These are phyloP conservation scores for Moricandia arvensis DNA, from an alignment of 345 rosid species.

Conservation along the genomic window DNA sequence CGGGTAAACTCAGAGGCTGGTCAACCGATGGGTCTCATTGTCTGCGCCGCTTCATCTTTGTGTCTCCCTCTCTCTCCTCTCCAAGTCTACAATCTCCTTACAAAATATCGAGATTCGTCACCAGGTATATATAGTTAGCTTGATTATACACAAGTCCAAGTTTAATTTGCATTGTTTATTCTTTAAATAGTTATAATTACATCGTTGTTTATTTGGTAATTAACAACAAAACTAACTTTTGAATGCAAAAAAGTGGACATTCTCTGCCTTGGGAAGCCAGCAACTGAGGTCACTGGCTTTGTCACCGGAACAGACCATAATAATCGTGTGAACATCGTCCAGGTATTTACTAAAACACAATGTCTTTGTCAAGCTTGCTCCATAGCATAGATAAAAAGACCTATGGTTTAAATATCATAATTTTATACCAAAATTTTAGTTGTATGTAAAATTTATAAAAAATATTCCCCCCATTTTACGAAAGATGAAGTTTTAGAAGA, in stretches of 20 bases:
- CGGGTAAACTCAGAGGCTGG: constrained; percentile 46
- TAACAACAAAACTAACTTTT: constrained; percentile 3
- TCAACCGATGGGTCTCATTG: constrained; percentile 53
- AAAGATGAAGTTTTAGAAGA: too few species aligned
- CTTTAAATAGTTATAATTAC: background rate
- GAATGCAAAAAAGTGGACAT: constrained; percentile 65
- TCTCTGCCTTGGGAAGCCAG: constrained; percentile 50
- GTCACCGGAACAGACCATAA: constrained; percentile 44
- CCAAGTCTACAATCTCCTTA: constrained; percentile 49
- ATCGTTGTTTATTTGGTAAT: background rate
- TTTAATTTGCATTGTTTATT: background rate
- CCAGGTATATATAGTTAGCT: constrained; percentile 42
- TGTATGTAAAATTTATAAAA: background rate
- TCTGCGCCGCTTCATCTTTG: constrained; percentile 71
- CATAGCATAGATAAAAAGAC: background rate
- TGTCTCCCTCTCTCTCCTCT: constrained; percentile 60
- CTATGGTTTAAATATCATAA: background rate
- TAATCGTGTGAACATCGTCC: constrained; percentile 48
- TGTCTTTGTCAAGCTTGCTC: background rate
- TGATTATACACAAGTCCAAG: background rate
- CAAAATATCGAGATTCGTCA: constrained; percentile 43
- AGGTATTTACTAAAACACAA: constrained; percentile 40
- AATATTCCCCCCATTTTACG: too few species aligned
- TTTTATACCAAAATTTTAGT: background rate
- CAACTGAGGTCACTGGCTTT: constrained; percentile 48